Base-by-base conservation (phyloP, 805 yeast genomes). In the Cyberlindnera bimundalis region DNA sequence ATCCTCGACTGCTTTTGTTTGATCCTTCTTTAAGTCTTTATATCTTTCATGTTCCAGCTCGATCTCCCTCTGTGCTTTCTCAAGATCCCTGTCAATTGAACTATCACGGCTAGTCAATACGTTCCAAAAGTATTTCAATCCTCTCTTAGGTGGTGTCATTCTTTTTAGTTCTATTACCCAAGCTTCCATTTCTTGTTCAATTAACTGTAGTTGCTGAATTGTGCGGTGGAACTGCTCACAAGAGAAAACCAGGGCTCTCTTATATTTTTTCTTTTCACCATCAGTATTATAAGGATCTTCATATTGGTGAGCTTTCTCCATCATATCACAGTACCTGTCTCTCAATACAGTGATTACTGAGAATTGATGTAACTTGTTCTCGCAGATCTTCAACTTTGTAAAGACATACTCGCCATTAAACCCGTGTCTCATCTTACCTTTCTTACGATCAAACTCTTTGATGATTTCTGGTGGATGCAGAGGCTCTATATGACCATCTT, bases 401-500 rank as follows among this genome's bases (percentile, higher is more conserved):
- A 31, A 42, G 6, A 48, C 26, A 15, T 40, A 46, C 19, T 48
- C 52, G 3, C 54, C 52, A 38, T 46, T 50, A 16, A 41, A 31
- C 13, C 25, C 34, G 4, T 27, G 27, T 13, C 18, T 32, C 33
- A 30, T 6, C 9, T 30, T 30, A 6, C 28, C 28, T 26, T 26
- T 26, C 14, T 10, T n/a, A 12, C 6, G 9, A 8, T 26, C 28
- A 26, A 26, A 26, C 28, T 26, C 28, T 26, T 26, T 12, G 28
- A 26, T n/a, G 14, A 26, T n/a, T n/a, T 26, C 28, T 12, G 28
- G 14, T 26, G 28, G 14, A 26, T 26, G 28, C n/a, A 26, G 12
- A 8, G 28, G n/a, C 28, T n/a, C 28, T n/a, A n/a, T 6, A 6
- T 10, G 7, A 6, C 28, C 14, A n/a, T 26, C 6, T 6, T 7